These are phyloP conservation scores for Citrullus mucosospermus DNA, from an alignment of 306 rosid genomes.

Conservation along the genomic window DNA sequence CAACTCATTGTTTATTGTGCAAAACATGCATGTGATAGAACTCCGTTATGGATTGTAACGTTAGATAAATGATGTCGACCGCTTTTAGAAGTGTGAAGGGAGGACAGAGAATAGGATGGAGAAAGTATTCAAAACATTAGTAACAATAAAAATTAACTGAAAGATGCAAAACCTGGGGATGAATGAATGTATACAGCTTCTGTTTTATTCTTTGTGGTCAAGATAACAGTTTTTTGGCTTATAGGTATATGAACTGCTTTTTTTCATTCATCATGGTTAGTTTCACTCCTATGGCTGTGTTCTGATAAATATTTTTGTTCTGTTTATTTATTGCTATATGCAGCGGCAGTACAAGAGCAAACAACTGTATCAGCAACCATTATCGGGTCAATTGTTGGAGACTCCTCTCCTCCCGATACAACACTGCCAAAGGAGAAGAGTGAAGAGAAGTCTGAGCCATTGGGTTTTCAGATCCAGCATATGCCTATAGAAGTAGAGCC, in stretches of 20 bases:
- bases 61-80: neutral
- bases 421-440: conserved; percentile 47
- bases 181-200: neutral
- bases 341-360: conserved; percentile 92
- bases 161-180: neutral
- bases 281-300: neutral
- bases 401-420: conserved; percentile 73
- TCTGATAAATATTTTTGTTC: neutral
- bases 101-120: neutral
- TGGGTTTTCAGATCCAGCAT: conserved; percentile 83
- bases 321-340: conserved; percentile 11
- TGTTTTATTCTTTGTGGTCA: neutral
- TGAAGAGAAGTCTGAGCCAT: conserved; percentile 72
- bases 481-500: conserved; percentile 58
- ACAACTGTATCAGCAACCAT: conserved; percentile 72
- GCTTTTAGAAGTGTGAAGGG: neutral
- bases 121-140: neutral
- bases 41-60: neutral
- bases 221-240: neutral
- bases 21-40: neutral
- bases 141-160: neutral
- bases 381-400: conserved; percentile 74
- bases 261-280: neutral
- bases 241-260: neutral
- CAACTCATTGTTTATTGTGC: neutral